Percentiles rank a stretch among this genome's conserved stretches.
Conservation (phyloP, 163 green algal species). For the Chlamydomonas reinhardtii region DNA sequence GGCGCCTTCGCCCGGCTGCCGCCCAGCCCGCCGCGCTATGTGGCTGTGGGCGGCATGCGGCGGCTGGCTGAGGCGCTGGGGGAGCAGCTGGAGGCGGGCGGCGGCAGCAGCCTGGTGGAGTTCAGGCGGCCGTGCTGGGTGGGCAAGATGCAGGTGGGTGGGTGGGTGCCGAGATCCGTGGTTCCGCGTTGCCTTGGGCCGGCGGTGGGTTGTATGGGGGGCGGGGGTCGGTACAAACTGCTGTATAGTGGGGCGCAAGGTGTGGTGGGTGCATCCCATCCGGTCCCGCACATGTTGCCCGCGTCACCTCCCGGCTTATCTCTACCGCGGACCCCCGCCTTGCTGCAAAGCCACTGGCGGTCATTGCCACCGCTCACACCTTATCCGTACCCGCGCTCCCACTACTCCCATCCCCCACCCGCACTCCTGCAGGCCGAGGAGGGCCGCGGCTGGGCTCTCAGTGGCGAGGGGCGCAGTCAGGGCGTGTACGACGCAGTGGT, state of each 20-base stretch:
- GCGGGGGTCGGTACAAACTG: no score
- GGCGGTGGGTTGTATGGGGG: no score
- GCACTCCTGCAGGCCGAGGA: neutral
- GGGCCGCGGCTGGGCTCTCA: constrained; percentile 67
- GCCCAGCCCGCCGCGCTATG: constrained; percentile 49
- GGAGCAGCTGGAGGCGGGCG: constrained; percentile 27
- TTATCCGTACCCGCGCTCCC: no score
- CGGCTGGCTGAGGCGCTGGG: constrained; percentile 68
- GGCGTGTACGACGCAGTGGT: constrained; percentile 78
- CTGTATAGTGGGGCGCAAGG: no score
- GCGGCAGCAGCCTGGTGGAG: constrained; percentile 19
- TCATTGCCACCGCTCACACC: no score
- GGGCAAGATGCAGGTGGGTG: constrained; percentile 35
- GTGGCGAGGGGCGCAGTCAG: constrained; percentile 55
- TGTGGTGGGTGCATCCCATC: no score
- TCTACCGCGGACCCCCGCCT: neutral
- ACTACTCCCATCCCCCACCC: no score
- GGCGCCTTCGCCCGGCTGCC: constrained; percentile 59
- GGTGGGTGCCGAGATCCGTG: no score
- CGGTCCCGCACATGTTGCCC: no score
- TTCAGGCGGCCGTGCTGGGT: constrained; percentile 49
- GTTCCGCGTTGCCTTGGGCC: no score
- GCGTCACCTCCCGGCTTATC: neutral
- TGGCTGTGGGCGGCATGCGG: constrained; percentile 74
- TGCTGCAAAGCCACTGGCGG: no score